phyloP scores from a whole-genome alignment of 495 filamentous ascomycete species.

The Ramalina intermedia region DNA sequence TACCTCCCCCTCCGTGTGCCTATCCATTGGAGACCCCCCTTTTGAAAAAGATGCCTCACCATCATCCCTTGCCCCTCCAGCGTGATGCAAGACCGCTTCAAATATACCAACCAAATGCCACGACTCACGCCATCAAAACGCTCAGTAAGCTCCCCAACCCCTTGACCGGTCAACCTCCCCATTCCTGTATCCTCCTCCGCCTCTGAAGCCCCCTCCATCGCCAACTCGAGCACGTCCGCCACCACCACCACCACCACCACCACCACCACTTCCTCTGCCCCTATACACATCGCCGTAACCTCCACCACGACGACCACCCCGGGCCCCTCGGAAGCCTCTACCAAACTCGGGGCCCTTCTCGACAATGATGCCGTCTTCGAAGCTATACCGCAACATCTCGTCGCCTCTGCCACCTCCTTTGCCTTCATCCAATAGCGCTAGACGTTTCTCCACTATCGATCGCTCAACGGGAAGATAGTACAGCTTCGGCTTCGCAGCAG shows the following conservation, averaged over 20 bases:
- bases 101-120: not conserved
- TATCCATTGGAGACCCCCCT: too few relatives aligned
- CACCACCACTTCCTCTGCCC: conserved; percentile 16
- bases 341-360: conserved; percentile 61
- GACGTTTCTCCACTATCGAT: conserved; percentile 41
- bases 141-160: not conserved
- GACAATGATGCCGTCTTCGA: conserved; percentile 58
- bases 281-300: conserved; percentile 13
- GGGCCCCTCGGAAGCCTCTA: conserved; percentile 23
- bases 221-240: conserved; percentile 21
- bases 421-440: conserved; percentile 44
- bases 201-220: not conserved
- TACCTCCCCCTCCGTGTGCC: too few relatives aligned
- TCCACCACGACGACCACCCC: conserved; percentile 18
- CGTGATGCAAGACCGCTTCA: not conserved
- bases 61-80: not conserved
- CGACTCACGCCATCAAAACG: not conserved
- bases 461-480: conserved; percentile 46
- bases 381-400: conserved; percentile 61
- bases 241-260: conserved; percentile 19
- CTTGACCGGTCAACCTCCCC: not conserved
- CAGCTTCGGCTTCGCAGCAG: conserved; percentile 51
- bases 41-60: not conserved
- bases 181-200: not conserved
- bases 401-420: conserved; percentile 36